A percentile compares a stretch with the other conserved stretches of the same genome.
These are phyloP conservation scores for Ophiostoma perfectum DNA, from an alignment of 2,329 filamentous ascomycete species.

Conservation along the genomic window DNA sequence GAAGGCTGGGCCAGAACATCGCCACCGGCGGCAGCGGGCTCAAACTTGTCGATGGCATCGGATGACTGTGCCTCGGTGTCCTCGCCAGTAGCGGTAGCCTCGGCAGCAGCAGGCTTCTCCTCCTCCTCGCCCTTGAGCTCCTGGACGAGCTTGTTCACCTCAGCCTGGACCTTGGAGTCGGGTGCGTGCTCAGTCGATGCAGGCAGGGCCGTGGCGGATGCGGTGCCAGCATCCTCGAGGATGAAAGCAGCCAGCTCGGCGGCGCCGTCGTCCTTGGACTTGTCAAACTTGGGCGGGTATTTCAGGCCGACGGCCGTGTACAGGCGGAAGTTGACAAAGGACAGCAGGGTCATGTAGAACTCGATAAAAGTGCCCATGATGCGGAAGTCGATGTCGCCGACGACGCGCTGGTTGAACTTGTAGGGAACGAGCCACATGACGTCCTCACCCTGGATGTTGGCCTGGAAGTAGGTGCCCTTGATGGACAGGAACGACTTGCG, in stretches of 20 bases:
- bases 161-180: slow-evolving; percentile 58
- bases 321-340: slow-evolving; percentile 92
- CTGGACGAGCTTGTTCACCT: slow-evolving; percentile 63
- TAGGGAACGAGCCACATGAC: slow-evolving; percentile 97
- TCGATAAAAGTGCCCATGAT: slow-evolving; percentile 99
- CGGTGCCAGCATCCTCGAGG: slow-evolving; percentile 67
- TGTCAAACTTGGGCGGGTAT: slow-evolving; percentile 92
- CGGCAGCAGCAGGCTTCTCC: slow-evolving; percentile 43
- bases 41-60: slow-evolving; percentile 82
- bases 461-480: slow-evolving; percentile 99
- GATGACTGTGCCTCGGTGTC: slow-evolving; percentile 45
- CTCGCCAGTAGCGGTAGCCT: slow-evolving; percentile 37
- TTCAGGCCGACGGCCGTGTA: slow-evolving; percentile 89
- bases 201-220: slow-evolving; percentile 53
- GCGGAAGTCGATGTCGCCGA: slow-evolving; percentile 91
- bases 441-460: slow-evolving; percentile 93
- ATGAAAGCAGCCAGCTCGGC: slow-evolving; percentile 89
- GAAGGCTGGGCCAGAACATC: slow-evolving; percentile 79
- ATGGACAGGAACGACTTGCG: slow-evolving; percentile 97
- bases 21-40: slow-evolving; percentile 74
- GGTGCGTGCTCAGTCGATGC: slow-evolving; percentile 41
- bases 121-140: slow-evolving; percentile 52
- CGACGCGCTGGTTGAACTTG: slow-evolving; percentile 91
- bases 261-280: slow-evolving; percentile 77
- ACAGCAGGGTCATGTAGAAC: slow-evolving; percentile 94